Evolutionary conservation across 2,329 filamentous ascomycete species (phyloP).

Genomic region (Microcera coccophila): DNA sequence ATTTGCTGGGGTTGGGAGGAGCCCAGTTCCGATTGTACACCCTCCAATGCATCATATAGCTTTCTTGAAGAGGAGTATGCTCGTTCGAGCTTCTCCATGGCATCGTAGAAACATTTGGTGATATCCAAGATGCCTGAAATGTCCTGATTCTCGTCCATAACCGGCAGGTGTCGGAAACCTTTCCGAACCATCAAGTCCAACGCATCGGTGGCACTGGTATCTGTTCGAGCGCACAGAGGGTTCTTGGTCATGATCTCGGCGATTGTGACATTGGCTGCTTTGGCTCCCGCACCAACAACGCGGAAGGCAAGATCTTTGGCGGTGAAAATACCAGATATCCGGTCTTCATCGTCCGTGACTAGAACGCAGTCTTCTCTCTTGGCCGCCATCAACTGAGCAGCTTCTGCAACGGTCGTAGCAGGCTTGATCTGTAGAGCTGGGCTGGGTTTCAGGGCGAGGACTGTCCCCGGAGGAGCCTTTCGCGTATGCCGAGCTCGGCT

Average conservation of each 20-base stretch:
- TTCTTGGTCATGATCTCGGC: constrained; percentile 99
- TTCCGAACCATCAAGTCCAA: constrained; percentile 97
- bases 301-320: constrained; percentile 98
- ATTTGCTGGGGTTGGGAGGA: constrained; percentile 97
- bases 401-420: constrained; percentile 86
- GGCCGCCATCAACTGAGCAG: constrained; percentile 96
- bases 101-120: constrained; percentile 99
- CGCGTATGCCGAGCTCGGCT: constrained; percentile 77
- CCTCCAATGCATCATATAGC: constrained; percentile 94
- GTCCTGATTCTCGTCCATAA: constrained; percentile 99
- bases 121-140: constrained; percentile 98
- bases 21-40: constrained; percentile 94
- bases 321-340: constrained; percentile 97
- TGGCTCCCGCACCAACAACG: constrained; percentile 85
- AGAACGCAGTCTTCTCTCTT: constrained; percentile 98
- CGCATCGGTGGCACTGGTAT: constrained; percentile 96
- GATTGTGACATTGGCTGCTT: constrained; percentile 86
- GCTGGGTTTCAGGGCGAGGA: constrained; percentile 91
- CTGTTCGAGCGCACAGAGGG: constrained; percentile 91
- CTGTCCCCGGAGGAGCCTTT: constrained; percentile 93
- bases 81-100: constrained; percentile 98
- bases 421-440: constrained; percentile 97
- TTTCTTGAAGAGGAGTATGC: constrained; percentile 98
- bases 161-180: constrained; percentile 93
- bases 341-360: constrained; percentile 95